Evolutionary conservation across 2,329 filamentous ascomycete species (phyloP).

Genomic region (Cladosporium velox): DNA sequence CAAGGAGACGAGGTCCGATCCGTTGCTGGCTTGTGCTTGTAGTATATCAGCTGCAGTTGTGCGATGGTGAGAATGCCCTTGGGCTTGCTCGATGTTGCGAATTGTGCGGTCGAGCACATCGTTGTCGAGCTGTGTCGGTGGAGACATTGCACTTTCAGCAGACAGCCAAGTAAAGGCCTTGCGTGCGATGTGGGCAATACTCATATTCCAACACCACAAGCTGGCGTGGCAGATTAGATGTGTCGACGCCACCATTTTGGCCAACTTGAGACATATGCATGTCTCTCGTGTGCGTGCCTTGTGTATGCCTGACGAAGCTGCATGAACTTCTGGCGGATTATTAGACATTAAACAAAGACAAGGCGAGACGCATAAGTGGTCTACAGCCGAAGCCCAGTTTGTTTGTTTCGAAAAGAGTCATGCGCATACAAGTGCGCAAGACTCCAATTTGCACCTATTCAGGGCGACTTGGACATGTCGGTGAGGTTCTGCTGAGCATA

Average conservation of each 20-base stretch:
- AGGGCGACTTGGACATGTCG: conserved; percentile 11
- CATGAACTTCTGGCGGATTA: not conserved
- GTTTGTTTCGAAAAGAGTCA: not conserved
- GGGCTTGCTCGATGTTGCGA: conserved; percentile 16
- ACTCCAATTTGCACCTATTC: not conserved
- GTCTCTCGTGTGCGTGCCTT: conserved; percentile 7
- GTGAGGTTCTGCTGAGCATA: conserved; percentile 30
- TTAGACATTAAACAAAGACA: conserved; percentile 14
- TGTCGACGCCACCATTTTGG: not conserved
- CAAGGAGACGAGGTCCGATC: not conserved
- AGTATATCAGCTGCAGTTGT: not conserved
- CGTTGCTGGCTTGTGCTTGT: not conserved
- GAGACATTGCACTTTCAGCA: not conserved
- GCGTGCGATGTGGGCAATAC: no score
- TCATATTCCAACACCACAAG: not conserved
- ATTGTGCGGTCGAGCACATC: conserved; percentile 9
- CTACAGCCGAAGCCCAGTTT: conserved; percentile 11
- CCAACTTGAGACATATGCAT: conserved; percentile 8
- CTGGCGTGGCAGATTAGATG: not conserved
- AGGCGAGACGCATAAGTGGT: conserved; percentile 12
- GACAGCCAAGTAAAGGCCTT: not conserved
- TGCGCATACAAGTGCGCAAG: not conserved
- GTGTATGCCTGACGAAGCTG: conserved; percentile 10
- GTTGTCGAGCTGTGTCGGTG: not conserved
- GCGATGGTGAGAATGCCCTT: not conserved